Evolutionary conservation across 106 monocot genomes (phyloP), one percentile per base, ranked within the genome.

Genomic region (Platanthera zijinensis): DNA sequence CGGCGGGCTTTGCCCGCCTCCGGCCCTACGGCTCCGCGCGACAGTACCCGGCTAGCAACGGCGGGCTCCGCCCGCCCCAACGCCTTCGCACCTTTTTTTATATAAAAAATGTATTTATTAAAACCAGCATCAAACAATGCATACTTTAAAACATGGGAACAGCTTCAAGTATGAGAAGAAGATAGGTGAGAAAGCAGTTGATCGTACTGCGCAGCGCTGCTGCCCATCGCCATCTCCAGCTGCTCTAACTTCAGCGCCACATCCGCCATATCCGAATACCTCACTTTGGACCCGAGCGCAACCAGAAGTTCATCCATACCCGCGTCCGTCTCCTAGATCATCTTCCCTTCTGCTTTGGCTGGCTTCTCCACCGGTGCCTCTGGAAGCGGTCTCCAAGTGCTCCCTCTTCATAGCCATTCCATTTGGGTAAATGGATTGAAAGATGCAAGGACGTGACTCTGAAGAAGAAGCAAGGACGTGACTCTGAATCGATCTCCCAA

Each of bases 231-330:
- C 94, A 86, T 91, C 85, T 95, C 94, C 49, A 95, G 94, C 82
- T 91, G 91, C 85, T 91, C 91, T 51, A 95, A 85, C 82, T 95
- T 95, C 82, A 85, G 89, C 46, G 94, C 94, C 48, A 95, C 91
- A 57, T 91, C 91, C 10, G 94, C 94, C 94, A 95, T 95, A 53
- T 89, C 89, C 10, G 94, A 95, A 10, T 87, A 74, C 56, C 89
- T 71, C 14, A 95, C 94, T 78, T 95, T 95, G 85, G 91, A 91
- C 50, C 87, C 89, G 50, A 95, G 67, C 82, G 78, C 87, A 15
- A 86, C 89, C 39, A 89, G 83, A 22, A 85, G 78, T 85, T 92
- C 92, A 48, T 92, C 92, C 17, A 83, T 76, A 5, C 86, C 89
- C 7, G 81, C 87, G 51, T 92, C 89, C 51, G 45, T 48, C 78